Evolutionary conservation across 169 alveolate genomes (phyloP).

Genomic region (Eimeria brunetti): DNA sequence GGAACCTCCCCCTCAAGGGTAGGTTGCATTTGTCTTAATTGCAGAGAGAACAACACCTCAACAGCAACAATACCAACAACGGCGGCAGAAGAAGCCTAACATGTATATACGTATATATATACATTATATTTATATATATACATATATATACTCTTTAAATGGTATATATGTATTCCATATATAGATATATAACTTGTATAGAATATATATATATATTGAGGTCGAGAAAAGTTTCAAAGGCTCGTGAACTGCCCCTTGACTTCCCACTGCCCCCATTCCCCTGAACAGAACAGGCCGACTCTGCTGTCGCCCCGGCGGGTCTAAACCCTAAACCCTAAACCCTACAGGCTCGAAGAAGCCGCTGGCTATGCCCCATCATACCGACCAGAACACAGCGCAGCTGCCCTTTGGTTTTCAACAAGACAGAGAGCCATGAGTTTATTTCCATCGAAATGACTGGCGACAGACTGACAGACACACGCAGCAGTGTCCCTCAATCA

Average conservation of each 20-base stretch:
- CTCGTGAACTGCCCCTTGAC: not conserved
- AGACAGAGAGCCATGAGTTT: not conserved
- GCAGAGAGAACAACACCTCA: too few relatives aligned
- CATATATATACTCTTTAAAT: too few relatives aligned
- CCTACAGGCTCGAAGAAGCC: not conserved
- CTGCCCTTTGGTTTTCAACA: not conserved
- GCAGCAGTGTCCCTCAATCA: not conserved
- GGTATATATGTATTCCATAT: too few relatives aligned
- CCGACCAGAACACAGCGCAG: not conserved
- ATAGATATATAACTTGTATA: too few relatives aligned
- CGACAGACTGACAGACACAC: too few relatives aligned
- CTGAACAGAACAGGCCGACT: not conserved
- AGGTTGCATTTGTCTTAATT: too few relatives aligned
- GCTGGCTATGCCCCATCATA: not conserved
- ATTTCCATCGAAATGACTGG: not conserved
- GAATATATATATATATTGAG: too few relatives aligned
- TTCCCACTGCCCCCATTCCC: constrained; percentile 20
- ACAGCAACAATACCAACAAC: too few relatives aligned
- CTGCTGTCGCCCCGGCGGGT: not conserved
- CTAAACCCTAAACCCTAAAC: too few relatives aligned
- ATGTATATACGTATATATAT: too few relatives aligned
- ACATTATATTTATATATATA: too few relatives aligned
- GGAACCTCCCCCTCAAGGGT: not conserved
- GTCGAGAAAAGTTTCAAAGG: constrained; percentile 13
- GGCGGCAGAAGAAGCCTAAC: too few relatives aligned